Evolutionary conservation across 225 moss, liverwort and hornwort species (phyloP).

Genomic region (Rhytidiadelphus loreus): DNA sequence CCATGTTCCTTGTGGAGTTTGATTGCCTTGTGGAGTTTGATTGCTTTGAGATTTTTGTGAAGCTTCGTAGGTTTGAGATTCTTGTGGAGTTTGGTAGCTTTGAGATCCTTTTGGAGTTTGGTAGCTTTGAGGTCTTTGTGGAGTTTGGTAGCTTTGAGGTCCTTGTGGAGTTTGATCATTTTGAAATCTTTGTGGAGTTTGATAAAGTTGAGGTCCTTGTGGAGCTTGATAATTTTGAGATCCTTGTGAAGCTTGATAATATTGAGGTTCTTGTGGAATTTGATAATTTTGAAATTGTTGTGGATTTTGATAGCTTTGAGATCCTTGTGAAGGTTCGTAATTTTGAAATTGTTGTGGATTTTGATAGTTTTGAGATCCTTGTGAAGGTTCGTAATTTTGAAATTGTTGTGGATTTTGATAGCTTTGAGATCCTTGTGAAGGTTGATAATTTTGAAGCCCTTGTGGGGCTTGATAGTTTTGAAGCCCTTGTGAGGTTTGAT

Average conservation of each 20-base stretch:
- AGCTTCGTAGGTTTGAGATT: not conserved
- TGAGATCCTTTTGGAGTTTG: not conserved
- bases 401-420: not conserved
- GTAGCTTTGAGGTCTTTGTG: not conserved
- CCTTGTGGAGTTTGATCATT: not conserved
- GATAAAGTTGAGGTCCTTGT: not conserved
- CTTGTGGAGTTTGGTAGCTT: not conserved
- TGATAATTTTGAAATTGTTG: not conserved
- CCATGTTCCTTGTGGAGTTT: not conserved
- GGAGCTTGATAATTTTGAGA: fast-evolving
- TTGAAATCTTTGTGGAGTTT: not conserved
- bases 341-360: fast-evolving
- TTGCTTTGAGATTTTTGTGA: not conserved
- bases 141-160: not conserved
- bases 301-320: not conserved
- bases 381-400: not conserved
- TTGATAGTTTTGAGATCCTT: too few species aligned
- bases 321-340: too few species aligned
- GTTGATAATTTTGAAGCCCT: not conserved
- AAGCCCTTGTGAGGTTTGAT: too few species aligned
- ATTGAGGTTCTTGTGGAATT: not conserved
- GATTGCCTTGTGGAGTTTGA: not conserved
- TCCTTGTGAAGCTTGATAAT: fast-evolving
- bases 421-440: not conserved
- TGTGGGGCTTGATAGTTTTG: not conserved